These are phyloP conservation scores for Didymella lethalis DNA, from an alignment of 2,329 filamentous ascomycete species.

Conservation along the genomic window DNA sequence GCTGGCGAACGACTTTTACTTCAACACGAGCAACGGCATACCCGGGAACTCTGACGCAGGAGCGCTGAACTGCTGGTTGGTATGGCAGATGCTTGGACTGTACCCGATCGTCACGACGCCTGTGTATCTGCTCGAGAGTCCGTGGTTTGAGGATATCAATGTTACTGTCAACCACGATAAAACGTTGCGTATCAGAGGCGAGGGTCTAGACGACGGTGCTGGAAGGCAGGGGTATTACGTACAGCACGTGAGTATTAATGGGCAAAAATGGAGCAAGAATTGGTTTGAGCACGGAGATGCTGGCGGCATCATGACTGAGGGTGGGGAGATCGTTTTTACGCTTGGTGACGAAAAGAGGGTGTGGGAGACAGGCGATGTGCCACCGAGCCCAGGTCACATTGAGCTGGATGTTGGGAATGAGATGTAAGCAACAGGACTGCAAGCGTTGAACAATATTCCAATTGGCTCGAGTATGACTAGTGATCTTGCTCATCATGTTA, in stretches of 20 bases:
- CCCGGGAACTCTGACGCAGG: conserved; percentile 59
- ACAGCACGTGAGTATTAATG: conserved; percentile 63
- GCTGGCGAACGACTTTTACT: conserved; percentile 54
- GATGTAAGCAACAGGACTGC: background rate
- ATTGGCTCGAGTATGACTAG: too few species aligned
- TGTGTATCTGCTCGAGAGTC: conserved; percentile 57
- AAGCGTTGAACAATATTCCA: too few species aligned
- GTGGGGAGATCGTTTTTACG: conserved; percentile 47
- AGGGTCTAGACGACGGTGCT: conserved; percentile 51
- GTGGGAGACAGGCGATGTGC: conserved; percentile 46
- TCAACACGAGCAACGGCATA: conserved; percentile 51
- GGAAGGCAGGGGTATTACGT: conserved; percentile 59
- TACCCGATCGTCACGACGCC: conserved; percentile 60
- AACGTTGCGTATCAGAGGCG: conserved; percentile 58
- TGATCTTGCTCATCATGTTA: too few species aligned
- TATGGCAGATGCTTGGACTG: conserved; percentile 60
- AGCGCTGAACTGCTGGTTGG: conserved; percentile 60
- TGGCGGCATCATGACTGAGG: conserved; percentile 43
- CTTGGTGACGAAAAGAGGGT: conserved; percentile 38
- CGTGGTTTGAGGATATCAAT: conserved; percentile 55
- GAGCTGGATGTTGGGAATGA: conserved; percentile 31
- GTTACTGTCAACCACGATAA: conserved; percentile 47
- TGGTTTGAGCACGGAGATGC: conserved; percentile 64
- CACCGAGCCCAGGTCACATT: conserved; percentile 46
- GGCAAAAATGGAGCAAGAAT: conserved; percentile 60